Evolutionary conservation across 768 basidiomycete species (phyloP).

Genomic region (Gymnopilus junonius): DNA sequence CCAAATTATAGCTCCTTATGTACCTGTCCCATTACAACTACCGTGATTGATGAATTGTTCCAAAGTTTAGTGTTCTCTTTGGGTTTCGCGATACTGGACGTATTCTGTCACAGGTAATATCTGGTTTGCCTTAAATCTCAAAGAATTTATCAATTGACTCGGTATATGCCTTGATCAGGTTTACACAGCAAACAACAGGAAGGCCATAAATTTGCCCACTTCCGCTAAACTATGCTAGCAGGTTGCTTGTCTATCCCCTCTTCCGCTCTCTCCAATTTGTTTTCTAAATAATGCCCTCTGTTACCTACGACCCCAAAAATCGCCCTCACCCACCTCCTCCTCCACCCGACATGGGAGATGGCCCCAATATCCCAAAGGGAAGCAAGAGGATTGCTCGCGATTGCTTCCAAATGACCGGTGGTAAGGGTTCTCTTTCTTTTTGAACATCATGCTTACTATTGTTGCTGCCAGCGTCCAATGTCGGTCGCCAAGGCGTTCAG

Average conservation of each 20-base stretch:
- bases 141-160: background rate
- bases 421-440: background rate
- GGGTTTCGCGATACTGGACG: background rate
- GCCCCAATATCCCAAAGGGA: background rate
- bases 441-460: background rate
- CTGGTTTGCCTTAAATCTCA: background rate
- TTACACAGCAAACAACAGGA: background rate
- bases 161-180: background rate
- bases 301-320: background rate
- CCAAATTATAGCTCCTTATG: background rate
- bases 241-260: background rate
- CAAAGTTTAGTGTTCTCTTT: background rate
- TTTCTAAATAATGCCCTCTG: background rate
- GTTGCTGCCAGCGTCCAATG: background rate
- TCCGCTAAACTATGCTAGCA: background rate
- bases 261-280: background rate
- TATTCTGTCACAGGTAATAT: conserved; percentile 1
- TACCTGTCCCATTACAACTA: background rate
- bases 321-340: background rate
- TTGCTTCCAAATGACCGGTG: background rate
- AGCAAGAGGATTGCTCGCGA: background rate
- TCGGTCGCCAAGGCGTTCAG: background rate
- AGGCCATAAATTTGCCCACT: background rate
- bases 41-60: background rate
- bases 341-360: background rate